These are phyloP conservation scores for Xanthoconium separans DNA, from an alignment of 1,284 basidiomycete species.

Conservation along the genomic window DNA sequence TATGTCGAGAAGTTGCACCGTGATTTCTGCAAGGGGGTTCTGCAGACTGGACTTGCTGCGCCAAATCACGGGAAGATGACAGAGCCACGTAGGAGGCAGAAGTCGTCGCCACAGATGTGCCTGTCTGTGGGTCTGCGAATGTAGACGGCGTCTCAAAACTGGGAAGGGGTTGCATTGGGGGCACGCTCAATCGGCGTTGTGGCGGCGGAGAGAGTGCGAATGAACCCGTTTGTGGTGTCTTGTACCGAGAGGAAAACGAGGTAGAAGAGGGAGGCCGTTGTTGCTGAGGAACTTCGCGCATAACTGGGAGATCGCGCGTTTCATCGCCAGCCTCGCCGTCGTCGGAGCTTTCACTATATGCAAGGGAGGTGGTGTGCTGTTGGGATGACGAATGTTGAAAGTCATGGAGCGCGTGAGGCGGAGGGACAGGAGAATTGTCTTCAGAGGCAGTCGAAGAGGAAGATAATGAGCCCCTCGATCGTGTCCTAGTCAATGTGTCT, in stretches of 20 bases:
- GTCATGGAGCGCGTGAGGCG: constrained; percentile 12
- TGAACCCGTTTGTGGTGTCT: constrained; percentile 70
- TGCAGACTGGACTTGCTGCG: constrained; percentile 38
- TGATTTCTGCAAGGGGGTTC: constrained; percentile 36
- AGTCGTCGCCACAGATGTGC: constrained; percentile 39
- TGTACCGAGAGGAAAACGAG: constrained; percentile 65
- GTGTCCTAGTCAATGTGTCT: constrained; percentile 23
- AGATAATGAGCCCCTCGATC: constrained; percentile 55
- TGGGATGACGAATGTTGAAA: constrained; percentile 15
- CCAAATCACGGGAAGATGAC: constrained; percentile 39
- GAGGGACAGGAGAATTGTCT: constrained; percentile 33
- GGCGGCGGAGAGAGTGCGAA: constrained; percentile 54
- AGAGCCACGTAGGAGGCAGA: constrained; percentile 39
- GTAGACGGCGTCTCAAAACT: constrained; percentile 70
- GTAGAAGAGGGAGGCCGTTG: constrained; percentile 65
- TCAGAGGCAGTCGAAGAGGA: constrained; percentile 60
- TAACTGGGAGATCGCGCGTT: constrained; percentile 43
- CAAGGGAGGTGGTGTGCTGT: not conserved
- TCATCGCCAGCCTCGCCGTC: constrained; percentile 49
- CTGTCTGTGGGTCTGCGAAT: constrained; percentile 52
- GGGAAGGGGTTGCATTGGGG: constrained; percentile 64
- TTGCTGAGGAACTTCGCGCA: constrained; percentile 38
- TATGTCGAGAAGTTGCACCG: constrained; percentile 29
- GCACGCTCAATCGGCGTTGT: constrained; percentile 32
- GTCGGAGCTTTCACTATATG: constrained; percentile 29